These are phyloP conservation scores for Leishmania arabica DNA, from an alignment of 208 protist species.

Conservation along the genomic window DNA sequence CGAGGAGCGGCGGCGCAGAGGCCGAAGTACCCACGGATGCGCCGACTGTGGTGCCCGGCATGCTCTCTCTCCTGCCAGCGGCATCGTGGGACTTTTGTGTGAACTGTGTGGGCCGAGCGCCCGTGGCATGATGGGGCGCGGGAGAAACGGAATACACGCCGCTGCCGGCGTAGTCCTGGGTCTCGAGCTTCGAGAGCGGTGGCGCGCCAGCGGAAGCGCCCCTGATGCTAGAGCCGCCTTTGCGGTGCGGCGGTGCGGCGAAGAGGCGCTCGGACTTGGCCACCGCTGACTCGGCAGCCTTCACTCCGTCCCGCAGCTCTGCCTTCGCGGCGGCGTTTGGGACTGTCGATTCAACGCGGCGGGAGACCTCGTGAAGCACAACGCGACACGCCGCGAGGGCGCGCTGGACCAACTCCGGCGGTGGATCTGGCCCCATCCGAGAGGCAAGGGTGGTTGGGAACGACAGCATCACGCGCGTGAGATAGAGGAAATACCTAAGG, in stretches of 20 bases:
- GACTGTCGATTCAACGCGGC: slow-evolving; percentile 25
- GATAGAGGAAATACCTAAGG: background rate
- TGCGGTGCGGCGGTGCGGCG: slow-evolving; percentile 4
- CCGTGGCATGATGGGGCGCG: background rate
- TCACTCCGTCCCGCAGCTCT: slow-evolving; percentile 39
- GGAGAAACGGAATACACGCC: background rate
- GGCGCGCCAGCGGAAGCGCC: background rate
- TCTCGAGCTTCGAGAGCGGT: background rate
- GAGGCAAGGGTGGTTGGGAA: slow-evolving; percentile 10
- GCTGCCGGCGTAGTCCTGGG: background rate
- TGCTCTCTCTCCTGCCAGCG: background rate
- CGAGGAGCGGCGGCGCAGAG: slow-evolving; percentile 4
- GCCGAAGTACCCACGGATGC: background rate
- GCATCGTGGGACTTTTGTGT: background rate
- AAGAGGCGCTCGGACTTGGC: background rate
- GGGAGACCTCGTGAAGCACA: slow-evolving; percentile 32
- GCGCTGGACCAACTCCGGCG: slow-evolving; percentile 8
- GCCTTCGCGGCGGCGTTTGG: slow-evolving; percentile 22
- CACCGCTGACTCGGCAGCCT: slow-evolving; percentile 30
- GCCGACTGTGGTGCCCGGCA: background rate
- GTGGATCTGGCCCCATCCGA: background rate
- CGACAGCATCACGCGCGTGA: background rate
- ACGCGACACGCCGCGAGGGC: slow-evolving; percentile 25
- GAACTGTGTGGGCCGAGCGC: background rate
- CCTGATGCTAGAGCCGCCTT: background rate